These are phyloP conservation scores for Pyrenochaeta sp. DNA, from an alignment of 2,329 filamentous ascomycete species.

Conservation along the genomic window DNA sequence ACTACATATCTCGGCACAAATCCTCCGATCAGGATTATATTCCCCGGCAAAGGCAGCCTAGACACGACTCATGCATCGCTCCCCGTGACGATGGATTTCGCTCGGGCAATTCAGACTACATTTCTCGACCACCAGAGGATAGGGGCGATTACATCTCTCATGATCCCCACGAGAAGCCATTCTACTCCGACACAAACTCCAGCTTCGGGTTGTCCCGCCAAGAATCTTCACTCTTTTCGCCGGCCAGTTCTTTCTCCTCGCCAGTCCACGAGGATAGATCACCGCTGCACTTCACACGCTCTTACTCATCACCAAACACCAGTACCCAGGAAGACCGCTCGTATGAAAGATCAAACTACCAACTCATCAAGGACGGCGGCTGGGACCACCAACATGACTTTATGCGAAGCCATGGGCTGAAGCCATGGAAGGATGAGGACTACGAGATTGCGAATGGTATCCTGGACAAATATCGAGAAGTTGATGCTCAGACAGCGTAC, in stretches of 20 bases:
- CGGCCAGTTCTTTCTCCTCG: background rate
- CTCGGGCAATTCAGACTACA: slow-evolving; percentile 9
- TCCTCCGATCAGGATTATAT: slow-evolving; percentile 11
- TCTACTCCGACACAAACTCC: background rate
- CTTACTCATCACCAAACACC: background rate
- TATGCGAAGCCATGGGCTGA: slow-evolving; percentile 16
- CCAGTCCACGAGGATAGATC: background rate
- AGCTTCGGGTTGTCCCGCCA: background rate
- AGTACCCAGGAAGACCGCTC: background rate
- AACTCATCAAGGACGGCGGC: slow-evolving; percentile 14
- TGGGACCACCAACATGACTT: slow-evolving; percentile 15
- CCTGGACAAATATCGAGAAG: background rate
- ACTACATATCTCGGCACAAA: slow-evolving; percentile 10
- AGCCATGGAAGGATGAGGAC: slow-evolving; percentile 7
- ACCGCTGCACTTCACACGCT: background rate
- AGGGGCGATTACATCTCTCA: background rate
- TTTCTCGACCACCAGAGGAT: background rate
- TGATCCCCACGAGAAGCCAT: background rate
- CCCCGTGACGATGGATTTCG: background rate
- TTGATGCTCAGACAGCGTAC: slow-evolving; percentile 1
- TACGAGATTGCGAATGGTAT: slow-evolving; percentile 12
- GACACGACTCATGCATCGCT: background rate
- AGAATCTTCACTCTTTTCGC: background rate
- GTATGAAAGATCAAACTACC: background rate
- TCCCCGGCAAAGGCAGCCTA: background rate